Conservation (phyloP, 192 early-diverging fungal genomes). For the Coemansia sp. region DNA sequence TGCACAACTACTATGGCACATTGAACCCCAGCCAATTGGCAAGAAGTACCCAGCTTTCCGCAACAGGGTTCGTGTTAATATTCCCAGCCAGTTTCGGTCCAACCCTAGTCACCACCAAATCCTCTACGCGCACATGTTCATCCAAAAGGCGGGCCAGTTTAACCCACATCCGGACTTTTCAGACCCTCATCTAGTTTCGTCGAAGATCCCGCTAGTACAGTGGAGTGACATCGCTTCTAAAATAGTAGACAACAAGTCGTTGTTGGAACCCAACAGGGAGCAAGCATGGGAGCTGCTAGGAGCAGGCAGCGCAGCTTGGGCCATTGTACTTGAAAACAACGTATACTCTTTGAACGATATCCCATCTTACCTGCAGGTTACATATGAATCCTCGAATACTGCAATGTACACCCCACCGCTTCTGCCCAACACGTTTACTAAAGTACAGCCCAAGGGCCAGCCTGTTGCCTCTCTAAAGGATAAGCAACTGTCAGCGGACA, state of each 20-base stretch:
- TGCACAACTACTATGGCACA: slow-evolving; percentile 21
- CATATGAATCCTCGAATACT: not conserved
- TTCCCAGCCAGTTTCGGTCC: not conserved
- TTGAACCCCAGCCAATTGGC: slow-evolving; percentile 5
- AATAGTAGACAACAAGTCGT: not conserved
- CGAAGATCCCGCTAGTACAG: not conserved
- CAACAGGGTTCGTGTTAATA: not conserved
- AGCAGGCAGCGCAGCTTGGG: slow-evolving; percentile 2
- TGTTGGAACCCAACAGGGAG: not conserved
- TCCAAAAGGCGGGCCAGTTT: slow-evolving; percentile 6
- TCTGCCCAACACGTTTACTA: slow-evolving; percentile 5
- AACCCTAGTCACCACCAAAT: not conserved
- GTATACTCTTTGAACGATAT: not conserved
- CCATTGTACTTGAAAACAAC: slow-evolving; percentile 9
- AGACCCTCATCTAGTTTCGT: slow-evolving; percentile 8
- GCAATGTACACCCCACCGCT: slow-evolving; percentile 1
- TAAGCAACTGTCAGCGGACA: not conserved
- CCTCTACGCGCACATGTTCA: slow-evolving; percentile 22
- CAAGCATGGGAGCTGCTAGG: not conserved
- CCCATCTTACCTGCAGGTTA: not conserved
- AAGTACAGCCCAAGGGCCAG: not conserved
- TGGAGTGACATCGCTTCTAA: not conserved
- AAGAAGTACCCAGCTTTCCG: slow-evolving; percentile 11
- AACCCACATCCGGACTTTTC: slow-evolving; percentile 8
- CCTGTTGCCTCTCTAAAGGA: not conserved